Evolutionary conservation across 305 asterid genomes (phyloP), one percentile per base, ranked within the genome.

Genomic region (Plantago rigida): DNA sequence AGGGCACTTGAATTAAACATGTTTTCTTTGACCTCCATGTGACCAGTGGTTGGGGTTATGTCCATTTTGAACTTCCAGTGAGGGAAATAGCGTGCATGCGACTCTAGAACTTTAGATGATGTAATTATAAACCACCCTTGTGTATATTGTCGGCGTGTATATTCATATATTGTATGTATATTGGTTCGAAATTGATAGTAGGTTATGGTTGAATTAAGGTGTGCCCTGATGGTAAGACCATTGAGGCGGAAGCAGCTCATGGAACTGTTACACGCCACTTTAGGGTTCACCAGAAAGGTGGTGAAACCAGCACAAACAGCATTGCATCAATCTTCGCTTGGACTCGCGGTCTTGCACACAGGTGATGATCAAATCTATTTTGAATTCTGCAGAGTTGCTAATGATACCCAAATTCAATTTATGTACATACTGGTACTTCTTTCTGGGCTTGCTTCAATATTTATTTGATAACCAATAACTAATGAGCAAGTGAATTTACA

Each of bases 261-360:
- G 99, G 99, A 70, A 93, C 99, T 2, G 97, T 93, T 31, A 93
- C 97, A 0, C 95, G 99, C 47, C 99, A 93, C 69, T 93, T 69
- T 71, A 84, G 97, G 55, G 95, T 93, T 62, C 97, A 89, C 69
- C 83, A 93, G 55, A 89, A 93, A 71, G 99, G 99, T 26, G 99
- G 96, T 51, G 99, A 93, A 78, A 93, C 99, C 28, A 93, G 99
- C 81, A 89, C 99, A 31, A 89, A 93, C 57, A 93, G 99, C 89
- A 89, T 92, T 13, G 97, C 99, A 3, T 92, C 99, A 10, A 92
- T 92, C 70, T 89, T 89, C 73, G 99, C 99, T 64, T 92, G 99
- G 99, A 76, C 99, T 12, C 78, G 95, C 49, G 99, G 99, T 63
- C 96, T 93, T 59, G 95, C 97, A 48, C 99, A 93, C 77, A 83